phyloP scores from a whole-genome alignment of 169 alveolate genomes.

The Cryptosporidium bovis region DNA sequence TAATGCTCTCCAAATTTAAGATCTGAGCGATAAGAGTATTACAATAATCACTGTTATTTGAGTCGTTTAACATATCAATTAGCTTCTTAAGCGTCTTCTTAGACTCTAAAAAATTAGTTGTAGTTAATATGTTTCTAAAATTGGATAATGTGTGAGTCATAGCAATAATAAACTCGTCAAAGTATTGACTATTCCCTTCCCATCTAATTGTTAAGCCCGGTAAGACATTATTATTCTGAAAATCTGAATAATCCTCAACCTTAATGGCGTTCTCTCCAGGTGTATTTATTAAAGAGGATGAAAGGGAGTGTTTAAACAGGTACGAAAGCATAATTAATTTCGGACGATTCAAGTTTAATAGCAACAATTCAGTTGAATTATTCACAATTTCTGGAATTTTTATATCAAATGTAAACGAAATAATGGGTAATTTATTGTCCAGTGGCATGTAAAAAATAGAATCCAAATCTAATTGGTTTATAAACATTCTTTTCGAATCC shows the following conservation, averaged over 20 bases:
- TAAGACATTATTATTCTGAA: conserved; percentile 7
- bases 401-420: conserved; percentile 24
- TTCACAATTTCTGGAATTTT: conserved; percentile 16
- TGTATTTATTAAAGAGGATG: background rate
- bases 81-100: conserved; percentile 7
- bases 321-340: conserved; percentile 25
- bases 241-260: conserved; percentile 40
- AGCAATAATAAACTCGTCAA: conserved; percentile 15
- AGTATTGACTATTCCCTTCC: conserved; percentile 42
- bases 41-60: conserved; percentile 40
- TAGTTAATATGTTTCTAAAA: conserved; percentile 11
- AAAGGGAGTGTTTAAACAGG: conserved; percentile 21
- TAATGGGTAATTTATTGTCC: conserved; percentile 20
- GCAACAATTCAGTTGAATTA: conserved; percentile 36
- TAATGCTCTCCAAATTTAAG: conserved; percentile 17
- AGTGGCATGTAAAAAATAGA: conserved; percentile 54
- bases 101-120: conserved; percentile 1
- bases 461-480: background rate
- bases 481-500: background rate
- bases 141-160: background rate
- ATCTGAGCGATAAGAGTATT: conserved; percentile 4
- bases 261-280: conserved; percentile 3
- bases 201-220: conserved; percentile 43
- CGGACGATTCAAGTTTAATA: conserved; percentile 27
- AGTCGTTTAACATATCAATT: background rate